Base-by-base conservation (phyloP, 768 basidiomycete species). In the Boletus speciosus region DNA sequence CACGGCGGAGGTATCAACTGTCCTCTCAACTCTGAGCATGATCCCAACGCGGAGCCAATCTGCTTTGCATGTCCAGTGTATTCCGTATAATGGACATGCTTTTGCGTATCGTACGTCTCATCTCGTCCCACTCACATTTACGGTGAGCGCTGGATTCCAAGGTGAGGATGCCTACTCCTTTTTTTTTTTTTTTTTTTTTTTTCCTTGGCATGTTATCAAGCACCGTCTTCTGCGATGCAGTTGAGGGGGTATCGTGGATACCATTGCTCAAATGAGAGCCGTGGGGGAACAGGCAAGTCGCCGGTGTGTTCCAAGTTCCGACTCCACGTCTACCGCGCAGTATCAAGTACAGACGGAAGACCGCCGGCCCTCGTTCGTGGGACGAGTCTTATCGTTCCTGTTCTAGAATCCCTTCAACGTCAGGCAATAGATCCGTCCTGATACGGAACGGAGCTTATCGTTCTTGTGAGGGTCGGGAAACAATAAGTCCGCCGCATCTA, bases 281-380 rank as follows among this genome's bases (percentile, higher is more conserved):
- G n/a, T 5, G 3, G 35, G 15, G 6, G 40, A 21, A 41, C n/a
- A 40, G 23, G 52, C 45, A 48, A 58, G 60, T 35, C 37, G 48
- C 44, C 19, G 44, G 40, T 51, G 23, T 46, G 34, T 14, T 23
- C 23, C 32, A 47, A 32, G 34, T 14, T 23, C 23, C 32, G 45
- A 32, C 31, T 39, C 34, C 40, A 43, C 42, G 21, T 11, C 5
- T 23, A 52, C 44, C 49, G 31, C 44, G 34, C 31, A n/a, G 27
- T 25, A 35, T 48, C 11, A 47, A 46, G 45, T 19, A 23, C 39
- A 41, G 21, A 36, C 46, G 32, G 43, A 40, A 41, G 14, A 50
- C 56, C 39, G 48, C 42, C 34, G 54, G 38, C 14, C 37, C 32
- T 29, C 54, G 19, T 48, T 42, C 62, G 54, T 62, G 55, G 47